Percentiles rank a stretch among this genome's conserved stretches.
Evolutionary conservation across 805 yeast genomes (phyloP).

Genomic region (Metschnikowia koreensis): DNA sequence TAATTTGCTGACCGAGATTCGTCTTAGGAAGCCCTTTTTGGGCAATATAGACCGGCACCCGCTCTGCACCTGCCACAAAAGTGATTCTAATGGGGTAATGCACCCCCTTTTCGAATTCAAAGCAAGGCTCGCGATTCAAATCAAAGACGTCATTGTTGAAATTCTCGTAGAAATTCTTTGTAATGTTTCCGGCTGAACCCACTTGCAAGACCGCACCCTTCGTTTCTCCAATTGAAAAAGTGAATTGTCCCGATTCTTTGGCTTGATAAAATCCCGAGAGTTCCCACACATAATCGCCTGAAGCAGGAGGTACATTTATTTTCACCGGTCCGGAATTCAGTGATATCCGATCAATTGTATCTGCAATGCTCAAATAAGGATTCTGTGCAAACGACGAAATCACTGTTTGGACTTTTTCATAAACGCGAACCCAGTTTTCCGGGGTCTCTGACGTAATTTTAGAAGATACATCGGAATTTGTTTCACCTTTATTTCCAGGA

Average conservation of each 20-base stretch:
- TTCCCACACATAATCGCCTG: not conserved
- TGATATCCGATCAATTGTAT: no score
- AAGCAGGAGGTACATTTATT: not conserved
- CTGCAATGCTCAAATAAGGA: no score
- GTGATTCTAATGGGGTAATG: not conserved
- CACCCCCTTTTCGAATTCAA: not conserved
- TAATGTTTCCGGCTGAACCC: not conserved
- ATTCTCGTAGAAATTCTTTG: not conserved
- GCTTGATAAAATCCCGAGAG: not conserved
- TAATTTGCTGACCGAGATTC: not conserved
- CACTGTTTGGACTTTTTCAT: no score
- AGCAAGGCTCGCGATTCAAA: not conserved
- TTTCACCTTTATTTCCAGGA: no score
- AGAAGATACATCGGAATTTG: no score
- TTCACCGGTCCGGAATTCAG: no score
- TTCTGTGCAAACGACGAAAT: no score
- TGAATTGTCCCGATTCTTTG: not conserved
- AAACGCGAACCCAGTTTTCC: no score
- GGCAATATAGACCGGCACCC: not conserved
- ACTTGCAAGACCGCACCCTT: not conserved
- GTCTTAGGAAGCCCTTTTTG: not conserved
- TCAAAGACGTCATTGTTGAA: not conserved
- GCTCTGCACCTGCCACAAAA: not conserved
- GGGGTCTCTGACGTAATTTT: no score
- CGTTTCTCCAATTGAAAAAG: not conserved